Evolutionary conservation across 768 basidiomycete species (phyloP).

Genomic region (Hypholoma sublateritium): DNA sequence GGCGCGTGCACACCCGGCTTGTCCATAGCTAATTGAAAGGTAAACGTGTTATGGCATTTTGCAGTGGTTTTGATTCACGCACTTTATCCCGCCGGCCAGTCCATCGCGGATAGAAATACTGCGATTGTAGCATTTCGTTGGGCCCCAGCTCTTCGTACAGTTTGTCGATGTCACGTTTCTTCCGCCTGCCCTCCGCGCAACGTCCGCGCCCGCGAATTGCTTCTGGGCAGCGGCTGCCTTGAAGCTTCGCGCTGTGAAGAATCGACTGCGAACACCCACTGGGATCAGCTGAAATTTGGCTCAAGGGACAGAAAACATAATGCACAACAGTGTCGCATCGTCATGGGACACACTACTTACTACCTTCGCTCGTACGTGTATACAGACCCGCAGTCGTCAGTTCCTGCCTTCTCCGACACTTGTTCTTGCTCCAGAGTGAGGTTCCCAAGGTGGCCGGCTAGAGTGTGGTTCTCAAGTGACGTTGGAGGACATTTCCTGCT

Average conservation of each 20-base stretch:
- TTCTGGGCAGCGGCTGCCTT: constrained; percentile 60
- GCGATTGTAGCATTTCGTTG: constrained; percentile 58
- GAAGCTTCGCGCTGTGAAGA: constrained; percentile 77
- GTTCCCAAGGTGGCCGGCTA: constrained; percentile 55
- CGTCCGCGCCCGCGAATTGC: constrained; percentile 70
- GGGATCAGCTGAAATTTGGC: neutral
- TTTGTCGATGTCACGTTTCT: constrained; percentile 54
- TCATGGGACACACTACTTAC: constrained; percentile 56
- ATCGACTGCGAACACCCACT: constrained; percentile 58
- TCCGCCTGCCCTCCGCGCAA: constrained; percentile 72
- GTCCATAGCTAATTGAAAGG: constrained; percentile 31
- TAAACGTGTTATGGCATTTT: neutral
- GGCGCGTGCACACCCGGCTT: no score
- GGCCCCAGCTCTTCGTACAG: constrained; percentile 59
- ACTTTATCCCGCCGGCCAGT: constrained; percentile 80
- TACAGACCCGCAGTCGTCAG: constrained; percentile 56
- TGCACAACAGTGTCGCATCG: constrained; percentile 67
- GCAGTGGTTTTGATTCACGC: neutral
- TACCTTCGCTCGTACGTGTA: constrained; percentile 25
- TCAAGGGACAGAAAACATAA: constrained; percentile 5
- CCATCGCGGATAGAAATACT: constrained; percentile 77
- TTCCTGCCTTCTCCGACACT: constrained; percentile 45
- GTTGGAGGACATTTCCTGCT: neutral
- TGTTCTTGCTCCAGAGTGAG: constrained; percentile 49
- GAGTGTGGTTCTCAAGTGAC: constrained; percentile 1